Evolutionary conservation across 768 basidiomycete species (phyloP), one percentile per base, ranked within the genome.

Genomic region (Lentinula edodes): DNA sequence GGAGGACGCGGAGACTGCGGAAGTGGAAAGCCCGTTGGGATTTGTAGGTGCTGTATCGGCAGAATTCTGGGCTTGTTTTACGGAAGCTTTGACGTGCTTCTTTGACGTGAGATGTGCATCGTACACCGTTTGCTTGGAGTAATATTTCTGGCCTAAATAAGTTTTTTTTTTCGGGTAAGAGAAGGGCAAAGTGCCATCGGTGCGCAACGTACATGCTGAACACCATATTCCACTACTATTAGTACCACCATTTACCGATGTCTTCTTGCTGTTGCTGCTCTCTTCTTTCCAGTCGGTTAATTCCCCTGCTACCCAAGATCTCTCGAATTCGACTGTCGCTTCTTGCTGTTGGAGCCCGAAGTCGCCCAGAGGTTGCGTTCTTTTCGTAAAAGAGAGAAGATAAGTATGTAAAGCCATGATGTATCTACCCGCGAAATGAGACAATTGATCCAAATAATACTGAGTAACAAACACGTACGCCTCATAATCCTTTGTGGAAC

Each of bases 91-190:
- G 69, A 92, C 76, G 69, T 99, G 97, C 72, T 94, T 98, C 78
- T 95, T 98, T 20, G 95, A 96, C 2, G 87, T 93, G 56, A 98
- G 74, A 71, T 98, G 97, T 2, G 95, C 95, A 64, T 97, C 92
- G 71, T 95, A 99, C 8, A 99, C 97, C 0, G 97, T 98, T 73
- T 98, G 93, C 73, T 98, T 99, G 12, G 95, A 85, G 73, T 98
- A 98, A 61, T 84, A 78, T 71, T 95, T 97, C 74, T 98, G 94
- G 72, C 95, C 95, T 98, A 68, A 28, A 35, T 41, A 36, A 5
- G 38, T 1, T 10, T 60, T 59, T 41, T 15, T 51, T 5, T 28
- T 3, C 23, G 1, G 53, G 56, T 43, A 43, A 62, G 56, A 56
- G 28, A 61, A 61, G 50, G 56, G 61, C 38, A 60, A 62, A 53